Evolutionary conservation across 1,284 basidiomycete genomes (phyloP).

Genomic region (Cutaneotrichosporon cyanovorans): DNA sequence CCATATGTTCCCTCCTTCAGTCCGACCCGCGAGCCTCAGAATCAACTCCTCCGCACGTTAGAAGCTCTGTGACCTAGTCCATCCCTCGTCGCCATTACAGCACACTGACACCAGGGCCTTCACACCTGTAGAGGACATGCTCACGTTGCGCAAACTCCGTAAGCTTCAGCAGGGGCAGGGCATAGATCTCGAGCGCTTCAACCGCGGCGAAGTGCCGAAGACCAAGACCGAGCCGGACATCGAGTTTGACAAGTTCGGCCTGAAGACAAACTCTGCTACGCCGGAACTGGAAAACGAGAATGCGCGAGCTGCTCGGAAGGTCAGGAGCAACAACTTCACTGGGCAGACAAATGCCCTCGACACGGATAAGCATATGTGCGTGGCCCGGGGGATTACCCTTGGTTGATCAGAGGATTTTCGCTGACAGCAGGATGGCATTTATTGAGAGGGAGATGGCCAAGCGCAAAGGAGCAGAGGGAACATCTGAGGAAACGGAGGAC

Average conservation of each 20-base stretch:
- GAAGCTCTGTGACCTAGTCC: too few relatives aligned
- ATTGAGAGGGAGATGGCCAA: slow-evolving; percentile 88
- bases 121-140: slow-evolving; percentile 62
- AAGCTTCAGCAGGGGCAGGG: slow-evolving; percentile 55
- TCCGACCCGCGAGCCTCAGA: too few relatives aligned
- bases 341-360: slow-evolving; percentile 92
- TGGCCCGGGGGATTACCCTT: background rate
- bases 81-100: background rate
- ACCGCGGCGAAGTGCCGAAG: slow-evolving; percentile 67
- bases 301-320: slow-evolving; percentile 51
- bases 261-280: slow-evolving; percentile 31
- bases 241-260: slow-evolving; percentile 49
- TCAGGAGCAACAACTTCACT: slow-evolving; percentile 87
- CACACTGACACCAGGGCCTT: slow-evolving; percentile 17
- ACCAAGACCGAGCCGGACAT: slow-evolving; percentile 49
- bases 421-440: slow-evolving; percentile 75
- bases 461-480: slow-evolving; percentile 54
- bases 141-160: slow-evolving; percentile 72
- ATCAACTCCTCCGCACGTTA: too few relatives aligned
- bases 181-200: slow-evolving; percentile 77
- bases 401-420: background rate
- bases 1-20: background rate
- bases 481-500: slow-evolving; percentile 50
- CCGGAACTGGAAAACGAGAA: too few relatives aligned
- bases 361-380: slow-evolving; percentile 93